These are phyloP conservation scores for Talaromyces verruculosus DNA, from an alignment of 2,329 filamentous ascomycete genomes.

Conservation along the genomic window DNA sequence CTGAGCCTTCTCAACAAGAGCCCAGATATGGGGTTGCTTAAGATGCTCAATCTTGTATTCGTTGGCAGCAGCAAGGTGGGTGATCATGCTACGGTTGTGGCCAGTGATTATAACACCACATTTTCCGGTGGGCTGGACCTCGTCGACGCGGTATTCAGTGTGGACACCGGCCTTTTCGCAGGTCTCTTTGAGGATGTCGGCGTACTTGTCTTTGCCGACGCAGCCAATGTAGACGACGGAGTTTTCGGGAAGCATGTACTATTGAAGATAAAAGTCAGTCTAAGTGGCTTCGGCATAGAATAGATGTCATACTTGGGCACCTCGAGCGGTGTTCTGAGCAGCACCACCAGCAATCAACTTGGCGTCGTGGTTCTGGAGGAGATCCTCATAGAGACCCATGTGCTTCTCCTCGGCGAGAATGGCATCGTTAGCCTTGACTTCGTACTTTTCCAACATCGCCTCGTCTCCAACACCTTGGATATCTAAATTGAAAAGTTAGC, in stretches of 20 bases:
- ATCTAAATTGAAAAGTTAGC: slow-evolving; percentile 54
- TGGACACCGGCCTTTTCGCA: slow-evolving; percentile 84
- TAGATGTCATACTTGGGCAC: slow-evolving; percentile 64
- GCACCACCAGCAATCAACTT: slow-evolving; percentile 95
- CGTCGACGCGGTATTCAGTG: slow-evolving; percentile 92
- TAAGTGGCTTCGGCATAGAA: background rate
- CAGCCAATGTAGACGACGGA: slow-evolving; percentile 92
- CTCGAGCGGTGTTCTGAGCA: slow-evolving; percentile 94
- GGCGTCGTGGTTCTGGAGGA: slow-evolving; percentile 86
- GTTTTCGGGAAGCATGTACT: slow-evolving; percentile 88
- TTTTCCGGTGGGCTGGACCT: slow-evolving; percentile 79
- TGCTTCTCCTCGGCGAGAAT: slow-evolving; percentile 95
- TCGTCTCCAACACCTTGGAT: slow-evolving; percentile 85
- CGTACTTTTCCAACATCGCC: slow-evolving; percentile 86
- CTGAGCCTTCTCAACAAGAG: slow-evolving; percentile 81
- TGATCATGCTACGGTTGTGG: slow-evolving; percentile 91
- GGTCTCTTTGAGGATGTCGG: slow-evolving; percentile 80
- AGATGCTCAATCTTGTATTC: slow-evolving; percentile 94
- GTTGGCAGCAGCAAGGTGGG: slow-evolving; percentile 93
- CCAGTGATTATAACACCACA: slow-evolving; percentile 97
- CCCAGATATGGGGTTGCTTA: slow-evolving; percentile 88
- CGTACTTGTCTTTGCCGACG: slow-evolving; percentile 94
- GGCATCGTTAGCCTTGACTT: slow-evolving; percentile 91
- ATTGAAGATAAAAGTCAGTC: slow-evolving; percentile 12
- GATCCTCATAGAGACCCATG: slow-evolving; percentile 84